Conservation (phyloP, 495 filamentous ascomycete genomes). For the Thermochaetoides thermophila region DNA sequence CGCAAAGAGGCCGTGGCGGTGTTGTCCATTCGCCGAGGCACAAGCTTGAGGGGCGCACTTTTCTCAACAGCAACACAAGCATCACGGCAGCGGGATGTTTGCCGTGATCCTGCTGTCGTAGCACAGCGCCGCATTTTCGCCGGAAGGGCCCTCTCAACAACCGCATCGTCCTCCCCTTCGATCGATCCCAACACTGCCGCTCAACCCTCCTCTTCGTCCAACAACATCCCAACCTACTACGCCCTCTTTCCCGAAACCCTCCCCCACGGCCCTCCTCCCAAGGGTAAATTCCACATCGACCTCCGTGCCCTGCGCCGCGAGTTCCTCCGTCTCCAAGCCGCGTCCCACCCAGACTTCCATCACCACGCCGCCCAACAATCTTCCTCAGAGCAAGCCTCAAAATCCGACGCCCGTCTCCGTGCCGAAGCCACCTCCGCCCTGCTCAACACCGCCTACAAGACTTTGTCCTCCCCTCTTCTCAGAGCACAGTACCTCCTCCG, state of each 20-base stretch:
- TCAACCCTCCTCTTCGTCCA: constrained; percentile 1
- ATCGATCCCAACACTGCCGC: not conserved
- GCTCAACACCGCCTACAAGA: constrained; percentile 83
- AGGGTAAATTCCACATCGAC: constrained; percentile 61
- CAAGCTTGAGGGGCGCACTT: constrained; percentile 2
- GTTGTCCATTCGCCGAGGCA: not conserved
- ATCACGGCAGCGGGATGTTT: too few species aligned
- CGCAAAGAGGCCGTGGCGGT: constrained; percentile 7
- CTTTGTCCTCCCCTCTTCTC: constrained; percentile 56
- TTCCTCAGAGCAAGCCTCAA: constrained; percentile 1
- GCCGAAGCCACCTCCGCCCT: constrained; percentile 60
- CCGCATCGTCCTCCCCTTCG: constrained; percentile 1
- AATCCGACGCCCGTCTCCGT: constrained; percentile 17
- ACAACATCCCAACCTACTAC: constrained; percentile 41
- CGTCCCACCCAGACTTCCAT: constrained; percentile 73
- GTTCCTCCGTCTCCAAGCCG: constrained; percentile 69
- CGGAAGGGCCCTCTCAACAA: too few species aligned
- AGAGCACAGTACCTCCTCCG: constrained; percentile 75
- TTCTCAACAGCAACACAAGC: constrained; percentile 1
- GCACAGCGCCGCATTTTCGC: too few species aligned
- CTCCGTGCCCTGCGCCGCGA: constrained; percentile 54
- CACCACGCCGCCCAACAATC: constrained; percentile 20
- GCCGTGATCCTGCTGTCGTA: too few species aligned
- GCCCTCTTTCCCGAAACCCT: constrained; percentile 75
- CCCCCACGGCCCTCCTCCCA: constrained; percentile 65